These are phyloP conservation scores for Bipolaris bicolor DNA, from an alignment of 2,329 filamentous ascomycete genomes.

Conservation along the genomic window DNA sequence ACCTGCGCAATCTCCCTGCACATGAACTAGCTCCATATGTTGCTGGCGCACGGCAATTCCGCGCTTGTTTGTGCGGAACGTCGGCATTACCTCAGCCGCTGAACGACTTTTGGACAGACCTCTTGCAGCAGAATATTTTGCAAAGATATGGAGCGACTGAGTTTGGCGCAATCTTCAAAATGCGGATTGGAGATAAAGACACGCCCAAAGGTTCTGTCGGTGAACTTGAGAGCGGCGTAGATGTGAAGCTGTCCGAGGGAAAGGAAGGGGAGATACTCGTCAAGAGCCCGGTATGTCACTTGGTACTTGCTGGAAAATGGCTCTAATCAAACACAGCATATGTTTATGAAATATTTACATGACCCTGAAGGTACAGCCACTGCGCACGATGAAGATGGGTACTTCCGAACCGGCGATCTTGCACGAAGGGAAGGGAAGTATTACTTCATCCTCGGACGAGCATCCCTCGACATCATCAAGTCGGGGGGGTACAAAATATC, in stretches of 20 bases:
- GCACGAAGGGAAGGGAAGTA: constrained; percentile 50
- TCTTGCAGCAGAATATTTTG: constrained; percentile 53
- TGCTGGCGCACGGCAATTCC: constrained; percentile 50
- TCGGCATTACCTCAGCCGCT: constrained; percentile 58
- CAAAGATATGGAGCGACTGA: constrained; percentile 56
- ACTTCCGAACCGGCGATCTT: constrained; percentile 58
- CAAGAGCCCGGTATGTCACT: constrained; percentile 40
- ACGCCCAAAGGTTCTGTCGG: constrained; percentile 45
- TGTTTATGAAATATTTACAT: constrained; percentile 51
- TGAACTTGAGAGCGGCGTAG: constrained; percentile 47
- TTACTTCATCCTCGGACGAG: constrained; percentile 61
- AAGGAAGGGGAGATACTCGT: constrained; percentile 58
- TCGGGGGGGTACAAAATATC: constrained; percentile 63
- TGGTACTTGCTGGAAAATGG: background rate
- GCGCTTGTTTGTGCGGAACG: constrained; percentile 55
- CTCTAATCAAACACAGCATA: constrained; percentile 33
- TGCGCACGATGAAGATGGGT: constrained; percentile 56
- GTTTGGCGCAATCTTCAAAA: constrained; percentile 53
- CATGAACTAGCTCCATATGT: constrained; percentile 49
- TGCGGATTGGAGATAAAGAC: constrained; percentile 42
- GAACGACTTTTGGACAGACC: constrained; percentile 57
- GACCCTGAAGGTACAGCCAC: constrained; percentile 54
- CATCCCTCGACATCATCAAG: constrained; percentile 62
- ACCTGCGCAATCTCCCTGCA: constrained; percentile 37
- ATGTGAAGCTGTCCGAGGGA: constrained; percentile 51